Base-by-base conservation (phyloP, 2,329 filamentous ascomycete species). In the Aspergillus flavus region DNA sequence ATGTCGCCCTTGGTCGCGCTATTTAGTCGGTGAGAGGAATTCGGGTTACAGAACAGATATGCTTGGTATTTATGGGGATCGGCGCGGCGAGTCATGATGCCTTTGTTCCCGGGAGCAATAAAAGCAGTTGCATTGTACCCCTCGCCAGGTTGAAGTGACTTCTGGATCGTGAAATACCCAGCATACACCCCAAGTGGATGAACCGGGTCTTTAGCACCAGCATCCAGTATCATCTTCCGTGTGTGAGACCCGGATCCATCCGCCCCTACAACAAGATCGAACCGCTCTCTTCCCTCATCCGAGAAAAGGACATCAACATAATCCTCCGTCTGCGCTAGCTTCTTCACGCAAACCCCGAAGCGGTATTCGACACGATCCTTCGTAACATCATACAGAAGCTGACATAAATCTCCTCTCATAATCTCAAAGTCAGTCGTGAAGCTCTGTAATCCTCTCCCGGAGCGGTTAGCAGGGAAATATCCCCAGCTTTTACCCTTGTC, bases 391-490 rank as follows among this genome's bases (percentile, higher is more conserved):
- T 83, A 78, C 0, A 87, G 61, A 1, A 87, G 67, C 1, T 68
- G 69, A 14, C 79, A 81, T 34, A 87, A 65, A 59, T 86, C 83
- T 0, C 83, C 84, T 10, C 85, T 76, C 79, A 87, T 81, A 55
- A 87, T 86, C 72, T 87, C 85, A 43, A 80, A 82, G 26, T 87
- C 84, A 0, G 76, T 78, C 0, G 82, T 83, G 28, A 85, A 76
- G 23, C 70, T 74, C 53, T 80, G 76, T 9, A 66, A 32, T 2
- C 74, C 73, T 39, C 73, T 63, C 61, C 43, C 82, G 0, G 80
- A 73, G 28, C 71, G 68, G 64, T 82, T 80, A 26, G 75, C 75
- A 6, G 71, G 70, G 61, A 86, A 81, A 26, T 73, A 76, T 16
- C 82, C 85, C 64, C 75, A 71, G 2, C 68, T 62, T 2, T 67